Evolutionary conservation across 495 filamentous ascomycete genomes (phyloP), one percentile per base, ranked within the genome.

Genomic region (Aspergillus mulundensis): DNA sequence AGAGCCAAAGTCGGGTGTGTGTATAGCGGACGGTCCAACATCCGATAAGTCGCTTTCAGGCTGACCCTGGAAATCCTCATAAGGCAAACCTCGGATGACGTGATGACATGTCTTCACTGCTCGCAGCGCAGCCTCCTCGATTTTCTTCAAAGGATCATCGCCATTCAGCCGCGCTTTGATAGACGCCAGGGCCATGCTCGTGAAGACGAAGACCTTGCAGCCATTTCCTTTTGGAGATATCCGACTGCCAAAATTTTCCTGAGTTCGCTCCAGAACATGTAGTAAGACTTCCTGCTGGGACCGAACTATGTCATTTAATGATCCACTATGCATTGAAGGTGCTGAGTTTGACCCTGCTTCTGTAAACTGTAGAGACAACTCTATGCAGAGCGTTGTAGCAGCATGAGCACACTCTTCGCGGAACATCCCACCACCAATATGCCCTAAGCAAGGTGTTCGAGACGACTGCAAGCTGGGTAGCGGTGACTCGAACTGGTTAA

Each of bases 361-460:
- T 8, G 66, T 58, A 1, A 65, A 60, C 49, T 73, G 70, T 5
- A 72, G 61, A 8, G 63, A 69, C 6, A 76, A 45, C 53, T 76
- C 72, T 16, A 73, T 66, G 44, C 72, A 71, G 6, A 73, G 60
- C 5, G 70, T 74, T 14, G 70, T 52, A 2, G 70, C 70, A 2
- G 72, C 70, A 40, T 76, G 71, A 24, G 70, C 71, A 16, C 64
- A 68, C 32, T 76, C 72, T 28, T 76, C 68, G 2, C 71, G 67
- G 40, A 74, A 72, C 68, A 73, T 73, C 0, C 68, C 68, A 5
- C 66, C 66, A 8, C 67, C 63, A 0, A 76, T 57, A 19, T 74
- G 70, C 2, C 67, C 69, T 10, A 74, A 60, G 30, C 69, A 65
- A 6, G 69, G 72, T 1, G 46, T 48, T 21, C 54, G 52, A 23